A percentile compares a stretch with the other conserved stretches of the same genome.
These are phyloP conservation scores for Mycena epipterygia DNA, from an alignment of 768 basidiomycete genomes.

Conservation along the genomic window DNA sequence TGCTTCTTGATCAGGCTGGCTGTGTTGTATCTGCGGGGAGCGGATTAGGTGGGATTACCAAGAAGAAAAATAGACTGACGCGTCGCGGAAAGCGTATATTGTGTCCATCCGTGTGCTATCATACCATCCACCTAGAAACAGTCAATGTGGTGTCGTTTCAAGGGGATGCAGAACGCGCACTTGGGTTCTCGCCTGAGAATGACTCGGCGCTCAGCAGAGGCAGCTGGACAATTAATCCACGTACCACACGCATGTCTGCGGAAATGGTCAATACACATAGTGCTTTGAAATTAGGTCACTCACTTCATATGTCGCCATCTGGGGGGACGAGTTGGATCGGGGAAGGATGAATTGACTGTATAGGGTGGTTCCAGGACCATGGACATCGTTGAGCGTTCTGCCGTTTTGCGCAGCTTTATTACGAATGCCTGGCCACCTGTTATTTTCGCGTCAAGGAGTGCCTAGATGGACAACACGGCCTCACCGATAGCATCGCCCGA, in stretches of 20 bases:
- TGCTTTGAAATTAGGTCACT: conserved; percentile 35
- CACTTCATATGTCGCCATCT: conserved; percentile 87
- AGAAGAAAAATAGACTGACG: conserved; percentile 53
- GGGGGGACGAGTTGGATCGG: conserved; percentile 59
- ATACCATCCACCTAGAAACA: conserved; percentile 52
- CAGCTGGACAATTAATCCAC: conserved; percentile 34
- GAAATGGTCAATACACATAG: not conserved
- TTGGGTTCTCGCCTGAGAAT: conserved; percentile 66
- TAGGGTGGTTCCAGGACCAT: conserved; percentile 86
- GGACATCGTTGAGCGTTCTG: conserved; percentile 77
- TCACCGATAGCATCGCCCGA: conserved; percentile 74
- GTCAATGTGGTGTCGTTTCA: conserved; percentile 12
- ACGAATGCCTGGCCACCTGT: conserved; percentile 81
- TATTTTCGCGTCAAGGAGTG: conserved; percentile 41
- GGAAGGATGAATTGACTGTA: conserved; percentile 64
- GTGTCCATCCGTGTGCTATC: conserved; percentile 75
- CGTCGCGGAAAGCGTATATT: conserved; percentile 75
- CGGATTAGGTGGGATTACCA: conserved; percentile 11
- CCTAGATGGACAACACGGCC: conserved; percentile 6
- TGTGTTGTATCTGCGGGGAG: conserved; percentile 65
- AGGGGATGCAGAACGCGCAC: conserved; percentile 46
- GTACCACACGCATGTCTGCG: conserved; percentile 69
- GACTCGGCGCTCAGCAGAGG: not conserved
- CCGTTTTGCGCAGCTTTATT: conserved; percentile 83
- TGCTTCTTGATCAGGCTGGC: conserved; percentile 74